Conservation (phyloP, 2,329 filamentous ascomycete genomes). For the Calonectria leucothoes region DNA sequence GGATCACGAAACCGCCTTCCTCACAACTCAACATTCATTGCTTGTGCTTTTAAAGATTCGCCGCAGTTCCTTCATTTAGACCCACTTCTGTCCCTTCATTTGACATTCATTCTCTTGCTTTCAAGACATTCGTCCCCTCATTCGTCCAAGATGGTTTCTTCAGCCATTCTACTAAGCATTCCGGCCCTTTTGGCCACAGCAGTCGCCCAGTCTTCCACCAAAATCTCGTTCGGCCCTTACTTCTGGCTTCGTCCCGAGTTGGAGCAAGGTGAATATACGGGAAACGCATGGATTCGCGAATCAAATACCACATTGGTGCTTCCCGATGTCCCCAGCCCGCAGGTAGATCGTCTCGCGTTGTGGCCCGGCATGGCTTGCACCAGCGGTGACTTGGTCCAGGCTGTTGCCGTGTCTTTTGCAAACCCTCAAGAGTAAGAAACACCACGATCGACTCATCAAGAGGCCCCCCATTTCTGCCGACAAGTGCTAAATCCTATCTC, state of each 20-base stretch:
- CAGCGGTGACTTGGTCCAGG: background rate
- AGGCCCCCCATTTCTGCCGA: background rate
- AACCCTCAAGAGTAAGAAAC: background rate
- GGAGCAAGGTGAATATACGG: background rate
- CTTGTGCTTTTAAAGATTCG: background rate
- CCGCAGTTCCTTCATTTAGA: no score
- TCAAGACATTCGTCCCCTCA: background rate
- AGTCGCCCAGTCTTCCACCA: background rate
- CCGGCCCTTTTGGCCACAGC: background rate
- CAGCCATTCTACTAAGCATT: background rate
- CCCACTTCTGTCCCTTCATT: background rate
- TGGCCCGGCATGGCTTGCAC: constrained; percentile 1
- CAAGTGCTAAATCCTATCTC: background rate
- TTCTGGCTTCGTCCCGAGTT: background rate
- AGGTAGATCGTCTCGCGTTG: background rate
- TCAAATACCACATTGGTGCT: background rate
- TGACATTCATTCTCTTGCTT: background rate
- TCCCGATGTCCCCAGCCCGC: background rate
- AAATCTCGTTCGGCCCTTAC: background rate
- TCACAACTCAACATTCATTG: background rate
- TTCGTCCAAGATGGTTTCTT: background rate
- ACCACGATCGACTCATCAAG: no score
- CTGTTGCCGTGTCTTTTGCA: background rate
- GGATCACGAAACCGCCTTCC: background rate
- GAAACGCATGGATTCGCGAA: background rate